These are phyloP conservation scores for Phylloporus sp. DNA, from an alignment of 768 basidiomycete species.

Conservation along the genomic window DNA sequence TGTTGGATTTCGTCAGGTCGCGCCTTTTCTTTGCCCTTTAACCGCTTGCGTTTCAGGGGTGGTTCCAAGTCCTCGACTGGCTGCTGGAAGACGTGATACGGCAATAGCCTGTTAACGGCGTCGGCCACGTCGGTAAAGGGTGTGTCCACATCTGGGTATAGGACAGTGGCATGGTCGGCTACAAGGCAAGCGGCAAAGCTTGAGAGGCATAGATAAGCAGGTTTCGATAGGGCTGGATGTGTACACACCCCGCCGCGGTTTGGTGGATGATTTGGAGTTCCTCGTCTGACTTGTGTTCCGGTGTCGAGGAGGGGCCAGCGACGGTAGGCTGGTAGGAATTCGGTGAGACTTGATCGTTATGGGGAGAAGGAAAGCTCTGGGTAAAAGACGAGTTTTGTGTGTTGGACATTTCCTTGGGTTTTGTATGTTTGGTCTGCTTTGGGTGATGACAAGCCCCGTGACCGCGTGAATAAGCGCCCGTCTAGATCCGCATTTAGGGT, in stretches of 20 bases:
- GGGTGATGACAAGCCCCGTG: slow-evolving; percentile 34
- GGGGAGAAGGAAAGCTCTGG: slow-evolving; percentile 21
- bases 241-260: slow-evolving; percentile 49
- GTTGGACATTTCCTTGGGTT: slow-evolving; percentile 33
- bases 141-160: slow-evolving; percentile 65
- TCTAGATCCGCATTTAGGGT: slow-evolving; percentile 28
- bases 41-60: slow-evolving; percentile 17
- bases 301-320: slow-evolving; percentile 26
- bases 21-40: slow-evolving; percentile 66
- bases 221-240: neutral
- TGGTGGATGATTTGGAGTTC: slow-evolving; percentile 47
- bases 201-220: slow-evolving; percentile 17
- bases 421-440: slow-evolving; percentile 39
- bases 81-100: slow-evolving; percentile 78
- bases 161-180: slow-evolving; percentile 56
- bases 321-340: slow-evolving; percentile 5
- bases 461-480: slow-evolving; percentile 32
- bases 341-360: slow-evolving; percentile 3
- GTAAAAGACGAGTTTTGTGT: slow-evolving; percentile 26
- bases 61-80: slow-evolving; percentile 59
- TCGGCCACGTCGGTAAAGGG: slow-evolving; percentile 64
- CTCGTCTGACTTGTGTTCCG: slow-evolving; percentile 43
- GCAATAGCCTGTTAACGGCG: slow-evolving; percentile 66
- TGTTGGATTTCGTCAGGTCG: slow-evolving; percentile 40
- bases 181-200: slow-evolving; percentile 56